Evolutionary conservation across 306 rosid species (phyloP).

Genomic region (Leucaena leucocephala): DNA sequence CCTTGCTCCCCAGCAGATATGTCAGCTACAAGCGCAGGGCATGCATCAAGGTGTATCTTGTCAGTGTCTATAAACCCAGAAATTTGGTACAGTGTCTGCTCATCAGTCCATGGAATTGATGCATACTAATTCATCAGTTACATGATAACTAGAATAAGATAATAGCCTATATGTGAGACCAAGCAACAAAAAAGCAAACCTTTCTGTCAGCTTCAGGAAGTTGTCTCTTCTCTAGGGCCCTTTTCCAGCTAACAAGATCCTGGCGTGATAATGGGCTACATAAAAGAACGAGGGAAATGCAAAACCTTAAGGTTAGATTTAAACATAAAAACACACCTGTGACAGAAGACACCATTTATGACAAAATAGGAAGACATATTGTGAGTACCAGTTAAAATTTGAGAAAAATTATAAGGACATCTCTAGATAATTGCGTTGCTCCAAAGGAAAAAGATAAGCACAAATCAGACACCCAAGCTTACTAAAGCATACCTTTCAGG

Average conservation of each 20-base stretch:
- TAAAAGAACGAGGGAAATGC: slow-evolving; percentile 34
- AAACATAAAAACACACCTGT: slow-evolving; percentile 25
- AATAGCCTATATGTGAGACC: slow-evolving; percentile 34
- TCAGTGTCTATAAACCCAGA: slow-evolving; percentile 92
- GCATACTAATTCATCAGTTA: slow-evolving; percentile 39
- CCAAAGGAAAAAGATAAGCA: slow-evolving; percentile 18
- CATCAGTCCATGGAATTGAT: slow-evolving; percentile 38
- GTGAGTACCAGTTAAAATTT: not conserved
- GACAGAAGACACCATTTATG: slow-evolving; percentile 19
- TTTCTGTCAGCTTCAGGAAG: slow-evolving; percentile 93
- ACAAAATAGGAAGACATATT: slow-evolving; percentile 26
- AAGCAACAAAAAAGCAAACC: slow-evolving; percentile 55
- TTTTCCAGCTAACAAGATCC: slow-evolving; percentile 98
- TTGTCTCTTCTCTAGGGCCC: slow-evolving; percentile 86
- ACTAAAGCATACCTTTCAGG: slow-evolving; percentile 68
- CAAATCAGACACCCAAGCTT: slow-evolving; percentile 32
- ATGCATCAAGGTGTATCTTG: slow-evolving; percentile 92
- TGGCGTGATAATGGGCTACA: slow-evolving; percentile 94
- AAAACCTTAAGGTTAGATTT: slow-evolving; percentile 24
- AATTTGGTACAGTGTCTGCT: slow-evolving; percentile 72
- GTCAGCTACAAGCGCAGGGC: slow-evolving; percentile 97
- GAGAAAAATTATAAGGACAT: slow-evolving; percentile 8
- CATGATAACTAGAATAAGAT: slow-evolving; percentile 32
- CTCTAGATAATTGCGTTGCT: not conserved
- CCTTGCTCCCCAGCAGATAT: slow-evolving; percentile 91